Evolutionary conservation across 1,139 yeast species (phyloP).

Genomic region (Kodamaea arcana): DNA sequence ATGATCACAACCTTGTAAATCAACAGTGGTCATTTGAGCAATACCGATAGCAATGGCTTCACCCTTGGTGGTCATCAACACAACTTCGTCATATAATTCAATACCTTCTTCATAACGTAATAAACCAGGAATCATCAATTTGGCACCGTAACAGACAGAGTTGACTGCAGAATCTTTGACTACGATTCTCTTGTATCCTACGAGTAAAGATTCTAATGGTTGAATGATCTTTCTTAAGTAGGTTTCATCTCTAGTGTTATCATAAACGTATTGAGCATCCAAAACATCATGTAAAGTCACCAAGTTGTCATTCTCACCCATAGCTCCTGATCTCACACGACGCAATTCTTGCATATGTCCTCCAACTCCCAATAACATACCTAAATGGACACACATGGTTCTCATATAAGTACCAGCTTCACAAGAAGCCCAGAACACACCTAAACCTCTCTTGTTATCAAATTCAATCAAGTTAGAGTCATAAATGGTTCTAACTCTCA

Average conservation of each 20-base stretch:
- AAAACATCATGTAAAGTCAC: conserved; percentile 95
- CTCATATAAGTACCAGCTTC: conserved; percentile 99
- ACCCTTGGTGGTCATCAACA: conserved; percentile 97
- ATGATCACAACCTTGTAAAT: conserved; percentile 93
- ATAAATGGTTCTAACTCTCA: conserved; percentile 96
- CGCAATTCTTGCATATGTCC: conserved; percentile 99
- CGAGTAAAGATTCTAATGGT: conserved; percentile 88
- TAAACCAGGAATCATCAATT: conserved; percentile 97
- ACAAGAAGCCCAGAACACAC: conserved; percentile 99
- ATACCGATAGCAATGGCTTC: conserved; percentile 98
- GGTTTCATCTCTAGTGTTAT: conserved; percentile 94
- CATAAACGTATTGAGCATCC: conserved; percentile 98
- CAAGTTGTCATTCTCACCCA: conserved; percentile 84
- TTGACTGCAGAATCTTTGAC: conserved; percentile 98
- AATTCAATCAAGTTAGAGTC: conserved; percentile 94
- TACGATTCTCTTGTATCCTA: conserved; percentile 94
- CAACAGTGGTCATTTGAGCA: conserved; percentile 99
- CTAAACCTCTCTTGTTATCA: conserved; percentile 93
- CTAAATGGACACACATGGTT: conserved; percentile 96
- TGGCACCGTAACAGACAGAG: conserved; percentile 98
- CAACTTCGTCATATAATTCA: conserved; percentile 96
- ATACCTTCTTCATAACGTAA: conserved; percentile 97
- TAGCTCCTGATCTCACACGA: conserved; percentile 97
- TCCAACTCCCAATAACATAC: conserved; percentile 97
- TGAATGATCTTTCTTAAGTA: conserved; percentile 91